Conservation (phyloP, 78 protist genomes). For the Chrysochromulina parva region DNA sequence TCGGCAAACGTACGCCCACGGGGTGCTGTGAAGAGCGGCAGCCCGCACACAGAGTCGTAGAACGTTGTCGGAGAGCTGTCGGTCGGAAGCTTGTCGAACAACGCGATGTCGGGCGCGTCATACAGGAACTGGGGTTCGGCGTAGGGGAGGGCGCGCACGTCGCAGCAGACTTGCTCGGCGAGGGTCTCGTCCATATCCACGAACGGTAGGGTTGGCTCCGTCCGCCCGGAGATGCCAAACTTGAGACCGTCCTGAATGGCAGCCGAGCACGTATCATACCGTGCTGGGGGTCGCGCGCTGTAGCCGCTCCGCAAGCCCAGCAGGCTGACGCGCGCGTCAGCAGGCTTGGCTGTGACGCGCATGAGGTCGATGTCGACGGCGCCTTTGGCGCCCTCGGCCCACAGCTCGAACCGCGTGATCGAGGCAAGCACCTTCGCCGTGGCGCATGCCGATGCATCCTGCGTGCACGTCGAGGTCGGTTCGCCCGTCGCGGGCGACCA, state of each 20-base stretch:
- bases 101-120: neutral
- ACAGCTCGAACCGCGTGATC: neutral
- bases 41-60: slow-evolving; percentile 37
- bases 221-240: neutral
- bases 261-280: neutral
- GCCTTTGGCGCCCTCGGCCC: neutral
- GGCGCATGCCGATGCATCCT: neutral
- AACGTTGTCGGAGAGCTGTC: neutral
- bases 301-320: no score
- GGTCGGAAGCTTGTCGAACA: neutral
- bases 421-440: neutral
- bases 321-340: neutral
- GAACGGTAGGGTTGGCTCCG: neutral
- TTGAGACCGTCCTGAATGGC: neutral
- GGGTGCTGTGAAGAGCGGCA: slow-evolving; percentile 15
- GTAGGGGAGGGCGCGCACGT: neutral
- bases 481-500: neutral
- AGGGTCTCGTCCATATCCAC: neutral
- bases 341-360: neutral
- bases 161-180: slow-evolving; percentile 1
- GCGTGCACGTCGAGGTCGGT: neutral
- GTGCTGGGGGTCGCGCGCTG: no score
- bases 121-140: neutral
- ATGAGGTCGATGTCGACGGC: neutral
- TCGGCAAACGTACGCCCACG: neutral